Base-by-base conservation (phyloP, 2,329 filamentous ascomycete genomes). In the Raffaelea albimanens region DNA sequence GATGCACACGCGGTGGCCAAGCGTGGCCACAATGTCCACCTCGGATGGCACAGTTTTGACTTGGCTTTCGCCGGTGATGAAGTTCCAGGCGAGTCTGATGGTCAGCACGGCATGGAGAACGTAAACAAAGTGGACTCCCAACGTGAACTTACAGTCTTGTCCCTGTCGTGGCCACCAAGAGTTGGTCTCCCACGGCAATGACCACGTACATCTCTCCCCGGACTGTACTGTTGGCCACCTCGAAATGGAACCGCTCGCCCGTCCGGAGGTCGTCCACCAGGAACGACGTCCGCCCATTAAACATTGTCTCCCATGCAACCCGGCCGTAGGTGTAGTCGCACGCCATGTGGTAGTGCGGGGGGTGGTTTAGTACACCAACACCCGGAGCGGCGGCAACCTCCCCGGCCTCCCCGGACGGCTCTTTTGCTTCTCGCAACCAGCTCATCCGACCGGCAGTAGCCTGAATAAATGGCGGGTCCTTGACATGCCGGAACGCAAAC, bases 251-350 rank as follows among this genome's bases (percentile, higher is more conserved):
- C 1, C 53, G 50, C 14, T 25, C 19, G 1, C 51, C 48, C 5
- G 39, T 50, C 13, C 36, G 47, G 25, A 56, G 40, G 38, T 53
- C 43, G 29, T 56, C 53, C 16, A 56, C 51, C 5, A 55, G 40
- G 18, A 53, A 47, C 18, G 42, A 43, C 1, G 50, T 44, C 19
- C 40, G 29, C 38, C 21, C 20, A 5, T 18, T 11, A 8, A 16
- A 10, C 19, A 50, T 40, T 31, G 13, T 31, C 42, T 53, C 44
- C 53, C 53, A 56, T 2, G 46, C 47, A 3, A 56, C 23, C 4
- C 51, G 47, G 10, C 54, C 54, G 23, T 56, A 21, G 23, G n/a
- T 18, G 13, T 43, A 46, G 25, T 29, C 25, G 13, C 25, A 13
- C 25, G 25, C 25, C 25, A 29, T 29, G 25, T 29, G 25, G 25